Conservation (phyloP, 805 yeast genomes). For the Saccharomyces jurei region DNA sequence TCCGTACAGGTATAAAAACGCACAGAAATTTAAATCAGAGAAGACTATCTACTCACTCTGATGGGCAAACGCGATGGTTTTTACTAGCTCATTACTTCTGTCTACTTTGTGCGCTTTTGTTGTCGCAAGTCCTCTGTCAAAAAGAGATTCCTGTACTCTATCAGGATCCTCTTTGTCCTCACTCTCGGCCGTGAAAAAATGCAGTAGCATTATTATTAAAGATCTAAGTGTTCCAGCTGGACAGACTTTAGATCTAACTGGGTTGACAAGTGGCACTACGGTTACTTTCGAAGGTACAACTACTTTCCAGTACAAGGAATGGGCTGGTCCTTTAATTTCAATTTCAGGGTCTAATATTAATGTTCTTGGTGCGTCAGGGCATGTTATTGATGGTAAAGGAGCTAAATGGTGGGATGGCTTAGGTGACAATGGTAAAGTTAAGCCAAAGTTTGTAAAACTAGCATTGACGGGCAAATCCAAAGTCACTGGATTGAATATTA, state of each 20-base stretch:
- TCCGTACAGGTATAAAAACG: neutral
- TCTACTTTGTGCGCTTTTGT: neutral
- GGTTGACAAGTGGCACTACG: constrained; percentile 8
- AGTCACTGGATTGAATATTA: constrained; percentile 8
- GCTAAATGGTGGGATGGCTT: constrained; percentile 14
- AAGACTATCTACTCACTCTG: neutral
- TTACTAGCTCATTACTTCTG: neutral
- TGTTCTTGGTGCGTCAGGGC: constrained; percentile 11
- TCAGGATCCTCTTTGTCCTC: neutral
- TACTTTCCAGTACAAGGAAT: constrained; percentile 10
- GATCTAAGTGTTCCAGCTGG: constrained; percentile 15
- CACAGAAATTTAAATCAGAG: neutral
- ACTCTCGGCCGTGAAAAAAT: constrained; percentile 2
- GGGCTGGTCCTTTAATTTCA: constrained; percentile 13
- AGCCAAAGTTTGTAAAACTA: constrained; percentile 11
- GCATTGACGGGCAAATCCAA: constrained; percentile 5
- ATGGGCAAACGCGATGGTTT: neutral
- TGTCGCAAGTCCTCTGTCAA: constrained; percentile 1
- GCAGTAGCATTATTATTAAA: constrained; percentile 6
- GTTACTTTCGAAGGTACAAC: constrained; percentile 13
- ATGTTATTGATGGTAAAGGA: constrained; percentile 12
- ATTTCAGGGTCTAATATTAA: constrained; percentile 9
- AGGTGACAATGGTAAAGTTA: constrained; percentile 11
- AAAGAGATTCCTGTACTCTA: constrained; percentile 1
- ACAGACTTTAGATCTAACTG: constrained; percentile 10